A percentile compares a stretch with the other conserved stretches of the same genome.
Evolutionary conservation across 495 filamentous ascomycete genomes (phyloP).

Genomic region (Wilcoxina mikolae): DNA sequence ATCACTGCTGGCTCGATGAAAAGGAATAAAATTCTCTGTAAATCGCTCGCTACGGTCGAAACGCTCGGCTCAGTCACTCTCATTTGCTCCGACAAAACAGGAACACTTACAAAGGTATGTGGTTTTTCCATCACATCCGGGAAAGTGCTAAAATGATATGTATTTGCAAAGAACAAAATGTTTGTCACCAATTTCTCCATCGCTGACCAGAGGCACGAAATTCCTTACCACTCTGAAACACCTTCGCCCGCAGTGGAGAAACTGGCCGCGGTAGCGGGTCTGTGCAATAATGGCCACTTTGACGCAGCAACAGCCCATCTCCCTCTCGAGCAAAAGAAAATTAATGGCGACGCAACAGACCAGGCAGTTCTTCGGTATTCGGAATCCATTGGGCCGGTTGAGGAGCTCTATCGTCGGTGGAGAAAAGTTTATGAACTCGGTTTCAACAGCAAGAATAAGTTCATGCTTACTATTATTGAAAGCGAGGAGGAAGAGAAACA

Average conservation of each 20-base stretch:
- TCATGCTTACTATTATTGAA: constrained; percentile 38
- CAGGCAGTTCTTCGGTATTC: constrained; percentile 53
- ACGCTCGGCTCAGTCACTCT: constrained; percentile 52
- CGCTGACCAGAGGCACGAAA: background rate
- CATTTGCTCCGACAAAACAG: constrained; percentile 58
- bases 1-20: constrained; percentile 49
- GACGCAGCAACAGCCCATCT: constrained; percentile 42
- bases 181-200: constrained; percentile 38
- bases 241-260: constrained; percentile 30
- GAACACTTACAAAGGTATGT: constrained; percentile 45
- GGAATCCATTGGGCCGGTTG: constrained; percentile 40
- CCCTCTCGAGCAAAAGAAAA: constrained; percentile 40
- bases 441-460: constrained; percentile 72
- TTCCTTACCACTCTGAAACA: constrained; percentile 32
- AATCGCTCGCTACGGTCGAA: constrained; percentile 53
- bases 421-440: constrained; percentile 48
- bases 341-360: constrained; percentile 61
- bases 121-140: background rate
- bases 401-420: constrained; percentile 38
- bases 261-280: constrained; percentile 37
- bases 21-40: constrained; percentile 49
- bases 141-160: background rate
- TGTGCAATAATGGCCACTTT: constrained; percentile 60
- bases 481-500: background rate
- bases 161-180: constrained; percentile 40